These are phyloP conservation scores for Leccinum incarnatum DNA, from an alignment of 768 basidiomycete species.

Conservation along the genomic window DNA sequence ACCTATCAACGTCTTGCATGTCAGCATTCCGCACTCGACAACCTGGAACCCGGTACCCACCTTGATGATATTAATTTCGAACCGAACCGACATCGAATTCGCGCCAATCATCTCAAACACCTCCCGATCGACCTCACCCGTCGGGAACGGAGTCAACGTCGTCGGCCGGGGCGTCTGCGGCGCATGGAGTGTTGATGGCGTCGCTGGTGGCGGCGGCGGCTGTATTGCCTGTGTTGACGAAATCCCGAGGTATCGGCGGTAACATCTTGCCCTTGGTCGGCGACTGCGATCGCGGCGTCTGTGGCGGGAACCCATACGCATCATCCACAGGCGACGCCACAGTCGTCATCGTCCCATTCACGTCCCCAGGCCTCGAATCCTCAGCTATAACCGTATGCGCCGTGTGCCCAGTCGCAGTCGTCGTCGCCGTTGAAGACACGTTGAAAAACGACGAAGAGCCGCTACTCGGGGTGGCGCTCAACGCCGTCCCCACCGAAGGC, in stretches of 20 bases:
- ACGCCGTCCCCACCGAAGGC: slow-evolving; percentile 43
- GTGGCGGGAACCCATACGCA: background rate
- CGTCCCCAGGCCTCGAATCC: slow-evolving; percentile 27
- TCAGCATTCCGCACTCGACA: background rate
- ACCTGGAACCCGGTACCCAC: slow-evolving; percentile 42
- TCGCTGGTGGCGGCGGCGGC: slow-evolving; percentile 5
- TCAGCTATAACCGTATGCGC: slow-evolving; percentile 42
- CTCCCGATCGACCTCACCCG: slow-evolving; percentile 64
- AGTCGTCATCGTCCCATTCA: slow-evolving; percentile 21
- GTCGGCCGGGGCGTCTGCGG: slow-evolving; percentile 37
- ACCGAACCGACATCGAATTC: slow-evolving; percentile 83
- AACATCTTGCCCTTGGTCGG: slow-evolving; percentile 61
- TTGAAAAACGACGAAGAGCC: slow-evolving; percentile 88
- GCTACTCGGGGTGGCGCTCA: slow-evolving; percentile 68
- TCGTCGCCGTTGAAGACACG: slow-evolving; percentile 53
- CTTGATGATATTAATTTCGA: slow-evolving; percentile 97
- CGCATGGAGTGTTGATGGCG: background rate
- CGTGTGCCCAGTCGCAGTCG: slow-evolving; percentile 24
- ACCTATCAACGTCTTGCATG: slow-evolving; percentile 50
- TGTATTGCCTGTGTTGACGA: slow-evolving; percentile 29
- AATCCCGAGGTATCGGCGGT: slow-evolving; percentile 81
- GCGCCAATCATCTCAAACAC: slow-evolving; percentile 72
- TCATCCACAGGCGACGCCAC: slow-evolving; percentile 28
- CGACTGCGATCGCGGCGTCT: slow-evolving; percentile 43
- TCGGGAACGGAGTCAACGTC: slow-evolving; percentile 51